Evolutionary conservation across 2,329 filamentous ascomycete species (phyloP).

Genomic region (Claviceps sp.): DNA sequence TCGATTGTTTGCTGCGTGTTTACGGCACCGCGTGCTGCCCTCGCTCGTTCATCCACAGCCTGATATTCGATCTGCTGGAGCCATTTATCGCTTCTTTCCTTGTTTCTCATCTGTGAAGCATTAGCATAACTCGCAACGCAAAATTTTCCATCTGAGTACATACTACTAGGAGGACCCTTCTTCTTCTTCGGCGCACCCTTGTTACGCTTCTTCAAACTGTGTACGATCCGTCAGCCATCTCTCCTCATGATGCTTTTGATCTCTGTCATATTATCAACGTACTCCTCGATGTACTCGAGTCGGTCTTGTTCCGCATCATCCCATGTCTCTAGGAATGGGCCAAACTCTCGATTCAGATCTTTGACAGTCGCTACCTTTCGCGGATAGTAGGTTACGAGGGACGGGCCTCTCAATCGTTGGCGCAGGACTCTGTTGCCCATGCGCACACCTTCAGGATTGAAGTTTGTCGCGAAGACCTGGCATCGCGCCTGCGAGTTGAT

Average conservation of each 20-base stretch:
- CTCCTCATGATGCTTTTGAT: neutral
- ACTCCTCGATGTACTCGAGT: slow-evolving; percentile 59
- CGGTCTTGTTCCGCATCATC: slow-evolving; percentile 71
- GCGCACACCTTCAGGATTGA: slow-evolving; percentile 71
- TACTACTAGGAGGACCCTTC: slow-evolving; percentile 34
- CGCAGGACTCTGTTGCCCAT: slow-evolving; percentile 87
- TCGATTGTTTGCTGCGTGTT: neutral
- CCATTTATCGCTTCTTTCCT: slow-evolving; percentile 18
- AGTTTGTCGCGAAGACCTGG: slow-evolving; percentile 80
- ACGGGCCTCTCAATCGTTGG: slow-evolving; percentile 73
- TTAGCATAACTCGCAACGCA: neutral
- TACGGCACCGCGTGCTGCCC: neutral
- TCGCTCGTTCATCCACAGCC: neutral
- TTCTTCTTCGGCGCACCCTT: slow-evolving; percentile 89
- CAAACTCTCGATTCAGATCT: slow-evolving; percentile 59
- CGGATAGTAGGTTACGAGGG: slow-evolving; percentile 80
- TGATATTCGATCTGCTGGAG: neutral
- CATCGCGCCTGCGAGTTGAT: slow-evolving; percentile 57
- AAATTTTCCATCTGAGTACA: neutral
- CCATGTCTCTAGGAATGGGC: slow-evolving; percentile 50
- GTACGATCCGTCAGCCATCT: slow-evolving; percentile 14
- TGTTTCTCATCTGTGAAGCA: slow-evolving; percentile 13
- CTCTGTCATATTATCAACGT: slow-evolving; percentile 16
- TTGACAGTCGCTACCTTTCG: slow-evolving; percentile 56
- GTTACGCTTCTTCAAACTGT: slow-evolving; percentile 61